Conservation (phyloP, 75 land plant genomes). For the Pinus albicaulis region DNA sequence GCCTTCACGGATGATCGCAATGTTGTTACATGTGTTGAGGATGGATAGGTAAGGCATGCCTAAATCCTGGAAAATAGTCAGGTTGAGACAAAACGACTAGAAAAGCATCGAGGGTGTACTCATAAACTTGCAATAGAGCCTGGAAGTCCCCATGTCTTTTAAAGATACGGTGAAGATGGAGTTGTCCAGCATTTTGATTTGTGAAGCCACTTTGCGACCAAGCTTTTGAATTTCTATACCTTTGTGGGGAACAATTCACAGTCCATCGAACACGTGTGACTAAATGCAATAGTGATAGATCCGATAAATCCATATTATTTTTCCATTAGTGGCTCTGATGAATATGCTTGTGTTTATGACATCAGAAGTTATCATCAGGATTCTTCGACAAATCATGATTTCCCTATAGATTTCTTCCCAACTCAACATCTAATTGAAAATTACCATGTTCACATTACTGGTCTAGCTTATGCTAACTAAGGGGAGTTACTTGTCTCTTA, state of each 20-base stretch:
- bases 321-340: conserved; percentile 70
- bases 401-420: conserved; percentile 43
- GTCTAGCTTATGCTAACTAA: conserved; percentile 63
- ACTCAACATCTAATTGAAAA: conserved; percentile 60
- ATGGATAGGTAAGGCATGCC: conserved; percentile 61
- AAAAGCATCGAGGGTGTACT: too few relatives aligned
- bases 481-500: conserved; percentile 84
- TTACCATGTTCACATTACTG: conserved; percentile 61
- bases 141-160: too few relatives aligned
- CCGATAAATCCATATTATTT: conserved; percentile 66
- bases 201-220: too few relatives aligned
- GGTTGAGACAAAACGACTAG: too few relatives aligned
- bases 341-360: conserved; percentile 82
- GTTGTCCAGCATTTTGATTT: too few relatives aligned
- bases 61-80: too few relatives aligned
- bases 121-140: too few relatives aligned
- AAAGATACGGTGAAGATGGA: too few relatives aligned
- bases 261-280: conserved; percentile 18
- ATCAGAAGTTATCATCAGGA: conserved; percentile 35
- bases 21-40: conserved; percentile 82
- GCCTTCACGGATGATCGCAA: conserved; percentile 68
- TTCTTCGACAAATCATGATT: conserved; percentile 30
- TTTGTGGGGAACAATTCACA: neutral
- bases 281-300: conserved; percentile 77
- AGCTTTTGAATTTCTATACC: too few relatives aligned